Base-by-base conservation (phyloP, 345 rosid species). In the Hypericum androsaemum region DNA sequence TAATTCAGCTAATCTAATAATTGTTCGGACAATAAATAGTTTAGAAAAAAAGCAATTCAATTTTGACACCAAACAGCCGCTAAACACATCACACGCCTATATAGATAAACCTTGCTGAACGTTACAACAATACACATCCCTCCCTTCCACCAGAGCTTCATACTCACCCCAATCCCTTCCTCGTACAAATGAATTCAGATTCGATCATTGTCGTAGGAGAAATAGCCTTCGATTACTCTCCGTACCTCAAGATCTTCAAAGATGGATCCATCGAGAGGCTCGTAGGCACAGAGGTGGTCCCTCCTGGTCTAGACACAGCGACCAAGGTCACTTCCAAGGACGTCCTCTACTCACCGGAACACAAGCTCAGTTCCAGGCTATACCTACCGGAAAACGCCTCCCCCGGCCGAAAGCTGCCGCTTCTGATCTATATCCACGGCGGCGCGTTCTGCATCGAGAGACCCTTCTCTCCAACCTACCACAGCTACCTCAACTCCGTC, bases 391-490 rank as follows among this genome's bases (percentile, higher is more conserved):
- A 45, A 35, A 50, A 10, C 6, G 7, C 7, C 5, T 9, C 44
- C 14, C 57, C 41, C 2, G 22, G 17, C 50, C 59, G 37, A 14
- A 73, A 65, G 35, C 67, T 68, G 7, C 76, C 84, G 12, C 50
- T 73, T 38, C 53, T 75, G 0, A 56, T 72, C 12, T 74, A 75
- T 48, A 70, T 53, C 37, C 84, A 75, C 7, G 76, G 77, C 7
- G 80, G 79, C 13, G 72, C 56, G 7, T 66, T 73, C 36, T 41
- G 38, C 44, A 37, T 75, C 39, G 71, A 63, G 8, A 52, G 63
- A 0, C 60, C 78, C 3, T 38, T 47, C 37, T 69, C 62, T 6
- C 52, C 71, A 8, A 13, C 48, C 0, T 67, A 65, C 48, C 70
- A 70, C 39, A 49, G 32, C 12, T 68, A 51, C 17, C 54, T 70